Base-by-base conservation (phyloP, 1,139 yeast genomes). In the Debaryomycetaceae sp. region DNA sequence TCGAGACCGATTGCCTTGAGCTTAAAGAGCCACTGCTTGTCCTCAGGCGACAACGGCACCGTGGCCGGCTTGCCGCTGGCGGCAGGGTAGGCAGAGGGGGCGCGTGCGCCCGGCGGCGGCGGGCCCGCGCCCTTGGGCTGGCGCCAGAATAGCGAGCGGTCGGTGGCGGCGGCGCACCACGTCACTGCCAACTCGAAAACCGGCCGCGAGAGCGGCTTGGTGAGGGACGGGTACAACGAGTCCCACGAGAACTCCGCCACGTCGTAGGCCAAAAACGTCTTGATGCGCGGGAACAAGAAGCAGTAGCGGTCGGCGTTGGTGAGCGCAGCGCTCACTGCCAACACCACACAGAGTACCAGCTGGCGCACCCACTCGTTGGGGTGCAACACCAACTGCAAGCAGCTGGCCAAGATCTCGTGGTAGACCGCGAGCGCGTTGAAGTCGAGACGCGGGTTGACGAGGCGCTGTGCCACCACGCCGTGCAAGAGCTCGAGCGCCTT, bases 331-430 rank as follows among this genome's bases (percentile, higher is more conserved):
- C 84, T 75, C 3, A 83, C 71, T 0, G 83, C 70, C 2, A 83
- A 61, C 1, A 88, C 63, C 30, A 88, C 62, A 3, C 68, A 58
- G 23, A 88, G 49, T 0, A 83, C 75, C 3, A 83, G 72, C 38
- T 83, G 85, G 27, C 96, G 61, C 6, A 91, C 80, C 81, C 95
- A 81, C 36, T 78, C 81, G 52, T 88, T 88, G 0, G 98, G 98
- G 49, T 88, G 96, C 7, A 91, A 54, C 1, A 83, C 51, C 8
- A 66, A 49, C 28, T 49, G 48, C 3, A 56, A 43, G 1, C 65
- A 54, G 36, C 49, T 58, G 1, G 39, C 25, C 12, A 67, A 44
- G 14, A 67, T 40, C 37, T 66, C 72, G 32, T 55, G 53, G 38
- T 65, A 66, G 3, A 66, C 59, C 18, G 58, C 61, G 35, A 65